Conservation (phyloP, 805 yeast genomes). For the Saccharomycopsis olivae region DNA sequence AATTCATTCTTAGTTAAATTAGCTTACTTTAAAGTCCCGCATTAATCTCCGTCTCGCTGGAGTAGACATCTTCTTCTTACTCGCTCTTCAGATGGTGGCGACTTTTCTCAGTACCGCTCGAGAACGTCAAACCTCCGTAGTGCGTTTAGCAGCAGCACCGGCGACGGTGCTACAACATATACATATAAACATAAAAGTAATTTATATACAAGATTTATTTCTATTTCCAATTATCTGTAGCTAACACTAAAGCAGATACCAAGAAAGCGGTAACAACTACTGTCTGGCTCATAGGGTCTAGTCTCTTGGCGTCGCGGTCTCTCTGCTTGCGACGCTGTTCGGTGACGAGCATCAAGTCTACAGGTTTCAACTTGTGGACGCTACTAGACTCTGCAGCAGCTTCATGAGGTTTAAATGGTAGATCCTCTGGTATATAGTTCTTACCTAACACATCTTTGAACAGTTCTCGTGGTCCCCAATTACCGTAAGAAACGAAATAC, state of each 20-base stretch:
- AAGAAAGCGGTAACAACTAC: slow-evolving; percentile 42
- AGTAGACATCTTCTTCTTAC: slow-evolving; percentile 80
- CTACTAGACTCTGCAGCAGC: slow-evolving; percentile 24
- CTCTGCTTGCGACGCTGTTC: slow-evolving; percentile 32
- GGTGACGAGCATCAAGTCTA: slow-evolving; percentile 34
- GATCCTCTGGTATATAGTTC: slow-evolving; percentile 39
- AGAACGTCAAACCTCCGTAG: no score
- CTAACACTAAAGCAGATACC: no score
- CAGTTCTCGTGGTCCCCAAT: slow-evolving; percentile 59
- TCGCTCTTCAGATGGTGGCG: no score
- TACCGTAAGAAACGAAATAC: slow-evolving; percentile 56
- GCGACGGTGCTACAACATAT: no score
- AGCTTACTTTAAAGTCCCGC: slow-evolving; percentile 86
- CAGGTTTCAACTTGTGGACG: slow-evolving; percentile 26
- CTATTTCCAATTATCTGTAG: no score
- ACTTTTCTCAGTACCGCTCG: no score
- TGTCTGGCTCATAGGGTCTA: slow-evolving; percentile 49
- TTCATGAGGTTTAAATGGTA: slow-evolving; percentile 38
- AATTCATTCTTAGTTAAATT: neutral
- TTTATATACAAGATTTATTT: no score
- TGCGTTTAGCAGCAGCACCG: no score
- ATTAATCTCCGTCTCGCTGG: slow-evolving; percentile 97
- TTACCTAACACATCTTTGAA: slow-evolving; percentile 33
- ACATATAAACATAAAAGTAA: no score
- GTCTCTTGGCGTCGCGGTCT: slow-evolving; percentile 35